Percentiles rank a stretch among this genome's conserved stretches.
Evolutionary conservation across 345 rosid species (phyloP).

Genomic region (Euphorbia pulcherrima): DNA sequence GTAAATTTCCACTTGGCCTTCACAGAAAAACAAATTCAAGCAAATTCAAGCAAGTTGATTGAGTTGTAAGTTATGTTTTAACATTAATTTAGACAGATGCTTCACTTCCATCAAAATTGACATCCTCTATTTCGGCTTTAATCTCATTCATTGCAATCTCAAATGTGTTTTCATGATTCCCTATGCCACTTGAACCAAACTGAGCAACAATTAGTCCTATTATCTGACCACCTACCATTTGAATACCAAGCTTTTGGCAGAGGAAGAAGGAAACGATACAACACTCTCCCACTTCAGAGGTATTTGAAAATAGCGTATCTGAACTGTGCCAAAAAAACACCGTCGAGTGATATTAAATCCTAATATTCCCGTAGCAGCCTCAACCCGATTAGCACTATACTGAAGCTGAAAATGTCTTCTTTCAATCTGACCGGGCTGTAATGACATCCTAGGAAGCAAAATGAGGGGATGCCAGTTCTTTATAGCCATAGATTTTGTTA

Average conservation of each 20-base stretch:
- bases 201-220: conserved; percentile 94
- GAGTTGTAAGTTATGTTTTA: no score
- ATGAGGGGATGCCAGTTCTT: conserved; percentile 58
- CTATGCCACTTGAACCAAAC: conserved; percentile 98
- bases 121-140: no score
- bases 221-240: conserved; percentile 81
- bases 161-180: conserved; percentile 70
- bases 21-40: no score
- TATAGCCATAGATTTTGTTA: conserved; percentile 70
- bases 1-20: no score
- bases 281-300: conserved; percentile 84
- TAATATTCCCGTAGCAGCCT: conserved; percentile 78
- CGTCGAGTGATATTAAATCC: conserved; percentile 85
- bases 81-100: no score
- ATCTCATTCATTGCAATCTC: no score
- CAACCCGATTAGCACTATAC: conserved; percentile 86
- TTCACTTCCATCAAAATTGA: no score
- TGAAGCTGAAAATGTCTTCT: conserved; percentile 88
- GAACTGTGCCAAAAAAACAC: conserved; percentile 80
- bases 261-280: conserved; percentile 70
- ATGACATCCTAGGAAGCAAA: conserved; percentile 71
- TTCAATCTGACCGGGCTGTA: conserved; percentile 93
- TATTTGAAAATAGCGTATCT: conserved; percentile 86
- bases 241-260: conserved; percentile 70
- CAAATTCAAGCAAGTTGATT: no score